These are phyloP conservation scores for Podaxis carcinomalis DNA, from an alignment of 768 basidiomycete species.

Conservation along the genomic window DNA sequence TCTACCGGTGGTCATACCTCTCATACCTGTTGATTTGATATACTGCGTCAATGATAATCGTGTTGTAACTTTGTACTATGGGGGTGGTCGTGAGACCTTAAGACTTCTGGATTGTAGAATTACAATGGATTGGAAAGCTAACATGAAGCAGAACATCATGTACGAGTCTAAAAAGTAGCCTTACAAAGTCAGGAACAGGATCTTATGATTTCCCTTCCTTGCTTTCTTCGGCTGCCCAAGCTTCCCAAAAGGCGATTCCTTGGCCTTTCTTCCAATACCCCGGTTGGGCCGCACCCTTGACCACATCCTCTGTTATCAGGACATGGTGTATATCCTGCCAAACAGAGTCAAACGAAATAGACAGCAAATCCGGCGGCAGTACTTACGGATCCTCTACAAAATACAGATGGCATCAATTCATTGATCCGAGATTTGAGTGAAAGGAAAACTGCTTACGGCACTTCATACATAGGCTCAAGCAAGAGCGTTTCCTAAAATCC, in stretches of 20 bases:
- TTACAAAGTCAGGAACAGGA: background rate
- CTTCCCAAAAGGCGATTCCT: slow-evolving; percentile 66
- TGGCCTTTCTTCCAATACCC: slow-evolving; percentile 75
- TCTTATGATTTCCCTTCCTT: slow-evolving; percentile 14
- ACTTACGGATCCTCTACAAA: slow-evolving; percentile 61
- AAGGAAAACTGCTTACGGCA: slow-evolving; percentile 56
- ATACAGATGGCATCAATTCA: background rate
- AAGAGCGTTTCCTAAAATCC: slow-evolving; percentile 66
- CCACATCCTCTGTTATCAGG: slow-evolving; percentile 72
- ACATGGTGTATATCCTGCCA: slow-evolving; percentile 72
- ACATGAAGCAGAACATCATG: background rate
- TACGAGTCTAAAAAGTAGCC: background rate
- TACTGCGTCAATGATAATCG: slow-evolving; percentile 10
- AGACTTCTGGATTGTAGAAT: background rate
- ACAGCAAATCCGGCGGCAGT: background rate
- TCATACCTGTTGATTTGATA: slow-evolving; percentile 14
- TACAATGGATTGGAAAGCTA: background rate
- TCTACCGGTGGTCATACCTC: background rate
- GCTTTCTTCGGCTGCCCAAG: slow-evolving; percentile 70
- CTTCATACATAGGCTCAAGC: slow-evolving; percentile 90
- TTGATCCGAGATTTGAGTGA: background rate
- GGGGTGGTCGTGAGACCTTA: background rate
- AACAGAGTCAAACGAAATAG: background rate
- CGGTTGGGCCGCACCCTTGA: slow-evolving; percentile 56
- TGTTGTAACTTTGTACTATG: background rate